phyloP scores from a whole-genome alignment of 371 early-diverging fungal genomes.

The Massospora cicadina region DNA sequence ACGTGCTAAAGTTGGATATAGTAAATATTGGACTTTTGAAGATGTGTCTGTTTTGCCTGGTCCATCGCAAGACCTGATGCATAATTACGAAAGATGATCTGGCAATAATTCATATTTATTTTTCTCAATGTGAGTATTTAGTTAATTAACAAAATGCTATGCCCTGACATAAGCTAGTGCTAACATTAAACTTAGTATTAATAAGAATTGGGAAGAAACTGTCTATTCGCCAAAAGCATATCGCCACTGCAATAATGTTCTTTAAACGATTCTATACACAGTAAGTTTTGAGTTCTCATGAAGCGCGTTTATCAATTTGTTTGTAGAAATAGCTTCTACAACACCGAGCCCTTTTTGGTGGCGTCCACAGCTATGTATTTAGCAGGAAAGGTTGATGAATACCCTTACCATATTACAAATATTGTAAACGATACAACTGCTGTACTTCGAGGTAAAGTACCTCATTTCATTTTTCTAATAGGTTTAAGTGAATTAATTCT shows the following conservation, averaged over 20 bases:
- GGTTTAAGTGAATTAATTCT: too few relatives aligned
- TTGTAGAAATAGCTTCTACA: constrained; percentile 40
- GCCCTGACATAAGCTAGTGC: neutral
- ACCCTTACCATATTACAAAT: constrained; percentile 64
- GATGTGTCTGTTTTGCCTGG: neutral
- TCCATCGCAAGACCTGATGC: neutral
- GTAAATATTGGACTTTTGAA: constrained; percentile 4
- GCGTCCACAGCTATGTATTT: constrained; percentile 64
- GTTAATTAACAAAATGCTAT: neutral
- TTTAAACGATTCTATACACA: constrained; percentile 77
- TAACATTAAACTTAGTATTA: constrained; percentile 31
- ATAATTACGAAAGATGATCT: neutral
- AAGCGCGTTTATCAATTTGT: neutral
- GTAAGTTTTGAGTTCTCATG: constrained; percentile 22
- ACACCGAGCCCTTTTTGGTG: constrained; percentile 60
- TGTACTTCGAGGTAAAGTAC: constrained; percentile 39
- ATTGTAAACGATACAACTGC: constrained; percentile 49
- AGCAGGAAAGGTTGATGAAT: constrained; percentile 80
- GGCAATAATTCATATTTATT: constrained; percentile 5
- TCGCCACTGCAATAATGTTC: constrained; percentile 71
- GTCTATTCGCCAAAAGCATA: constrained; percentile 56
- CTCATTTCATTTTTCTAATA: too few relatives aligned
- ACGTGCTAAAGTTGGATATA: neutral
- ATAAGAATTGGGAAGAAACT: constrained; percentile 54
- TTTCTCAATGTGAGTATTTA: constrained; percentile 1